Base-by-base conservation (phyloP, 495 filamentous ascomycete genomes). In the Neurospora sp. region DNA sequence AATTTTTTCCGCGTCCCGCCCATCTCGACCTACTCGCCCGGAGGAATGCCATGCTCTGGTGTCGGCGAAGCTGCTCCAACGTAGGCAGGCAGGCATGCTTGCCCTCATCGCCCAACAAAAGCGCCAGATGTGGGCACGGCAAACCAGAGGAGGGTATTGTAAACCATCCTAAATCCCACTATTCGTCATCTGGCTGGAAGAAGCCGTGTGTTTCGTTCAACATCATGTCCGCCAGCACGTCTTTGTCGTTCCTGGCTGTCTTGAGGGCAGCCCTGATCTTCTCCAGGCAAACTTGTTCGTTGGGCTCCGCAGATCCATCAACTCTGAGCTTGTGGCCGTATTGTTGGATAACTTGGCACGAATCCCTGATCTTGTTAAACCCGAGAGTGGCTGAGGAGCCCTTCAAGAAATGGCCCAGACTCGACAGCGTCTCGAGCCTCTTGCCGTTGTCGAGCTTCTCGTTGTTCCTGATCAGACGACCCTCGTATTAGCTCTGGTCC, bases 321-420 rank as follows among this genome's bases (percentile, higher is more conserved):
- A 95, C 91, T 75, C 93, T 94, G 80, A 93, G 91, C 71, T 86
- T 85, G 76, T 90, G 89, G 66, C 96, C 96, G 78, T 90, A 96
- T 80, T 98, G 91, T 81, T 99, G 96, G 77, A 99, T 97, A 86
- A 96, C 93, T 82, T 98, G 95, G 81, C 96, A 99, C 72, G 88
- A 90, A 77, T 98, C 94, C 80, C 93, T 93, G 79, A 99, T 92
- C 83, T 97, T 96, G 77, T 86, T 93, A 46, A 99, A 88, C 31
- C 96, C 96, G 70, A 99, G 89, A 8, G 96, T 98, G 23, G 96
- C 96, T 11, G 95, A 97, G n/a, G 95, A 98, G 46, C 96, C 96
- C 83, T 99, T 99, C 72, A 99, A 85, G 85, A 97, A 99, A 83
- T 99, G 96, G 35, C 96, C 96, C 37, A 97, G 89, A 18, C 85